Percentiles rank a stretch among this genome's conserved stretches.
Conservation (phyloP, 345 rosid genomes). For the Citrus inodora region DNA sequence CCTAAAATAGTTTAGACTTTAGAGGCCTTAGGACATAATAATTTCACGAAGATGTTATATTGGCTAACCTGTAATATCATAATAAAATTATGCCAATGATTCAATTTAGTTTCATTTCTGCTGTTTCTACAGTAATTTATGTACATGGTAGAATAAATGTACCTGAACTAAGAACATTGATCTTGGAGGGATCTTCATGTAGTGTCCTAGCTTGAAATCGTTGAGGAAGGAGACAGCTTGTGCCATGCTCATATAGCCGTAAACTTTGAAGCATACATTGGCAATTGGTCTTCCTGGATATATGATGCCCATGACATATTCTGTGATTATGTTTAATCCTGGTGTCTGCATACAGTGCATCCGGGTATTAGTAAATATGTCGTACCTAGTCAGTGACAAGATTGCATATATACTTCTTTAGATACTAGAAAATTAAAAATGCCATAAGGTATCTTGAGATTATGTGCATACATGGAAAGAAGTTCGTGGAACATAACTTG, state of each 20-base stretch:
- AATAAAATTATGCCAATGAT: not conserved
- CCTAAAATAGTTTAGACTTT: not conserved
- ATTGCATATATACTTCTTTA: not conserved
- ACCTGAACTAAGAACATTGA: slow-evolving; percentile 98
- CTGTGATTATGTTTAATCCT: slow-evolving; percentile 84
- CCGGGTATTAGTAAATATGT: not conserved
- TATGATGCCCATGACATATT: slow-evolving; percentile 80
- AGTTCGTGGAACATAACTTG: not conserved
- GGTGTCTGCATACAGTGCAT: slow-evolving; percentile 53
- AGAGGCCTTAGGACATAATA: not conserved
- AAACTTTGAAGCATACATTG: slow-evolving; percentile 83
- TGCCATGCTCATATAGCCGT: slow-evolving; percentile 87
- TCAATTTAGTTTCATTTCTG: not conserved
- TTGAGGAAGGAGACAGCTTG: slow-evolving; percentile 87
- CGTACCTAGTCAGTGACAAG: not conserved
- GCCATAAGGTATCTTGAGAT: not conserved
- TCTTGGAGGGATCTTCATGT: slow-evolving; percentile 95
- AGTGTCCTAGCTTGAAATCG: slow-evolving; percentile 94
- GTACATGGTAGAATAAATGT: not conserved
- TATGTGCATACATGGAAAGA: not conserved
- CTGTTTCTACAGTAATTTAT: not conserved
- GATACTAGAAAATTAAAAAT: not conserved
- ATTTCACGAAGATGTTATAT: not conserved
- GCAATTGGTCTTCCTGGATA: slow-evolving; percentile 90
- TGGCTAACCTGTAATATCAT: not conserved